Evolutionary conservation across 148 eudicot species (phyloP).

Genomic region (Bassia scoparia): DNA sequence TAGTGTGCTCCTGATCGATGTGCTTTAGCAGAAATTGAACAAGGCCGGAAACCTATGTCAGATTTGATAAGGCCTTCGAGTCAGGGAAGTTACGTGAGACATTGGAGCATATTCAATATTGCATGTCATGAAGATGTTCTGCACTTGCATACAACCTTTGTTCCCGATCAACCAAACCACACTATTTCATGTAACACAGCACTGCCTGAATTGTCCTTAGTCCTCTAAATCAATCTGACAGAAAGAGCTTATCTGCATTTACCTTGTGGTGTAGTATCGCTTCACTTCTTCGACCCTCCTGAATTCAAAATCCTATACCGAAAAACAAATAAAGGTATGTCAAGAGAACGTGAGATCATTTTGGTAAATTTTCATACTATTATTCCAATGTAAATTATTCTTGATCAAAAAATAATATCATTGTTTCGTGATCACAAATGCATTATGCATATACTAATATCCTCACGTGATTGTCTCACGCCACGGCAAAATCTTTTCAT

Average conservation of each 20-base stretch:
- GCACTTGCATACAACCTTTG: constrained; percentile 83
- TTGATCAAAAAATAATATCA: neutral
- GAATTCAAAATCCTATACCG: constrained; percentile 65
- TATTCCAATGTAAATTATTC: too few relatives aligned
- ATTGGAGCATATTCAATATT: too few relatives aligned
- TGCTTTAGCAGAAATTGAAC: constrained; percentile 80
- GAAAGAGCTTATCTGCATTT: too few relatives aligned
- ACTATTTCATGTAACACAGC: constrained; percentile 74
- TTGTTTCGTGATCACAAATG: neutral
- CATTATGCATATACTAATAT: too few relatives aligned
- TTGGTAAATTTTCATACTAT: too few relatives aligned
- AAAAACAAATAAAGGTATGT: neutral
- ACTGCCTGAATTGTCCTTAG: constrained; percentile 86
- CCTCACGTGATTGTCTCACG: constrained; percentile 86
- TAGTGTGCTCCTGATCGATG: constrained; percentile 82
- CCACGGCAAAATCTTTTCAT: constrained; percentile 79
- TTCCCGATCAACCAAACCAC: constrained; percentile 68
- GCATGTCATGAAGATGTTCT: too few relatives aligned
- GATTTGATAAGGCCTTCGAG: too few relatives aligned
- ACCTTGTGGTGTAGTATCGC: constrained; percentile 83
- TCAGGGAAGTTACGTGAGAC: too few relatives aligned
- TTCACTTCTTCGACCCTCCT: constrained; percentile 66
- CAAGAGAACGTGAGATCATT: too few relatives aligned
- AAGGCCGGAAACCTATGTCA: constrained; percentile 79
- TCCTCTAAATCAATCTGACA: too few relatives aligned